Base-by-base conservation (phyloP, 129 eudicot genomes). In the Pulicaria dysenterica region DNA sequence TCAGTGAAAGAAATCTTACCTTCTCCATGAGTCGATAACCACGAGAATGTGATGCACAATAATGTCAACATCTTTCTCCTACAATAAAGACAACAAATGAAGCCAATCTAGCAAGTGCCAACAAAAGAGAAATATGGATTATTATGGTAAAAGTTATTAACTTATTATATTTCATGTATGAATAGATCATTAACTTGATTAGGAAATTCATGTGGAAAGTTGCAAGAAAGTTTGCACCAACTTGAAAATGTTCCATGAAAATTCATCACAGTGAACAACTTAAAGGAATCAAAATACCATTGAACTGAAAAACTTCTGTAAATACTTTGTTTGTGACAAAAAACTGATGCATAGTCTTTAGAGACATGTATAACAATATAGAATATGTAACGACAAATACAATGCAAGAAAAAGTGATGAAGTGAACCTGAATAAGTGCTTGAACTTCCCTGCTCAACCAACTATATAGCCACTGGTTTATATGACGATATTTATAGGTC, bases 381-480 rank as follows among this genome's bases (percentile, higher is more conserved):
- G n/a, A 42, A 75, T 31, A 55, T 34, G 19, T 34, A 64, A 48
- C 44, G 64, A 53, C 38, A 54, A n/a, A n/a, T 54, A 51, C 9
- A 74, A n/a, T 44, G 55, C 55, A 12, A 40, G 34, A 66, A 24
- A 67, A 8, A 12, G 40, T 41, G 39, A 67, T 58, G 46, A 64
- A 40, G 19, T 10, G 48, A 16, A 92, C 98, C 98, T 89, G 98
- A 70, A 77, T 76, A 43, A 92, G 50, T 67, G 98, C 95, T 72
- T 92, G 98, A 65, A 89, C 58, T 75, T 92, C 98, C 79, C 98
- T 85, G 78, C 73, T 92, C 48, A 80, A 73, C 98, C 96, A 92
- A 60, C 73, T 66, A 69, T 71, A 81, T 43, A 89, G 81, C 87
- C 91, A 87, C 51, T 65, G 84, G 67, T 87, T 89, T n/a, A 79